Conservation (phyloP, 1,284 basidiomycete genomes). For the Tetrapyrgos nigripes region DNA sequence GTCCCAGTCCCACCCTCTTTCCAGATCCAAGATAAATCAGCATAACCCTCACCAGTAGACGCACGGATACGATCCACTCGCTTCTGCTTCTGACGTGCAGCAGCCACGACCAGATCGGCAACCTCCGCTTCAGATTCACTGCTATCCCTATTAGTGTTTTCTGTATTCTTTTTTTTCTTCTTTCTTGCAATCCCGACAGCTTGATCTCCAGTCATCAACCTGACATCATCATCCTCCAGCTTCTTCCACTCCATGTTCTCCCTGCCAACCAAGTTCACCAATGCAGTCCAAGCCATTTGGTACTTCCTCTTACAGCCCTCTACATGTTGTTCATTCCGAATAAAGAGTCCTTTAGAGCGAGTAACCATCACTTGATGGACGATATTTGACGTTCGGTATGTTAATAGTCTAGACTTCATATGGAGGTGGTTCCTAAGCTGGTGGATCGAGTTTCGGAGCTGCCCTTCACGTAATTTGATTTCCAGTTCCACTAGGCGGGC, state of each 20-base stretch:
- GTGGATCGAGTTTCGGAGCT: slow-evolving; percentile 1
- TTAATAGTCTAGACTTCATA: too few species aligned
- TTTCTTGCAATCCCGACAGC: not conserved
- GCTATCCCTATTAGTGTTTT: not conserved
- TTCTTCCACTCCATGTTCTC: not conserved
- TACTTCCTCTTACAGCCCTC: not conserved
- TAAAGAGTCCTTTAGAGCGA: not conserved
- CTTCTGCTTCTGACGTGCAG: not conserved
- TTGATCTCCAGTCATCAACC: not conserved
- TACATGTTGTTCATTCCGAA: slow-evolving; percentile 8
- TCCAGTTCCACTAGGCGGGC: not conserved
- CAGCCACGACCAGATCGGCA: too few species aligned
- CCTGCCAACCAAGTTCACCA: not conserved
- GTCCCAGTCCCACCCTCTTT: slow-evolving; percentile 5
- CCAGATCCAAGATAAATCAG: slow-evolving; percentile 5
- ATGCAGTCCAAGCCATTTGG: not conserved
- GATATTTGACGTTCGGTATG: slow-evolving; percentile 4
- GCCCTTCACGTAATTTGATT: slow-evolving; percentile 1
- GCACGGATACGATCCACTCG: not conserved
- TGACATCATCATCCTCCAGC: not conserved
- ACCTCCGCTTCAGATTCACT: not conserved
- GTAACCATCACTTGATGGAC: slow-evolving; percentile 3
- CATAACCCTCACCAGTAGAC: not conserved
- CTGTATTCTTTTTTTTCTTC: not conserved
- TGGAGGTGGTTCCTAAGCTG: slow-evolving; percentile 5